phyloP scores from a whole-genome alignment of 768 basidiomycete genomes.

The Termitomyces heimii region DNA sequence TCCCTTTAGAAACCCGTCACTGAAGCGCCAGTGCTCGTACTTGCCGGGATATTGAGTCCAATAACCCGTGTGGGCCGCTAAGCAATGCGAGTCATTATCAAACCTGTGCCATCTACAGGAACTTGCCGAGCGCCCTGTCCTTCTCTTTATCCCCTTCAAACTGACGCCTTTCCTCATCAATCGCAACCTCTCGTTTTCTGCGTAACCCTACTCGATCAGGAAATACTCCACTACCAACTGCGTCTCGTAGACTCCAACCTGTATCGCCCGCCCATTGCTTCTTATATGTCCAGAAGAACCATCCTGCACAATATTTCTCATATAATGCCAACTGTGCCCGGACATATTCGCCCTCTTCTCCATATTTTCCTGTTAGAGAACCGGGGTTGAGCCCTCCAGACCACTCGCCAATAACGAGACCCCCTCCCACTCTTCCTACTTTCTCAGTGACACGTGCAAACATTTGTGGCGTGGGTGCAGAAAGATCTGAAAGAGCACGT shows the following conservation, averaged over 20 bases:
- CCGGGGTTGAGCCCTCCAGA: slow-evolving; percentile 68
- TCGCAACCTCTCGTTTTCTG: slow-evolving; percentile 15
- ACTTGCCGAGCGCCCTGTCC: slow-evolving; percentile 26
- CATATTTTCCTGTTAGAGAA: slow-evolving; percentile 34
- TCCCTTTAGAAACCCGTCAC: slow-evolving; percentile 56
- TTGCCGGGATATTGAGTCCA: slow-evolving; percentile 46
- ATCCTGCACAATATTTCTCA: slow-evolving; percentile 60
- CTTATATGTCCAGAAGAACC: slow-evolving; percentile 85
- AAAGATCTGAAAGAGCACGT: slow-evolving; percentile 33
- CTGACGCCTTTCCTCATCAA: slow-evolving; percentile 15
- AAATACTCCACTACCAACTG: slow-evolving; percentile 55
- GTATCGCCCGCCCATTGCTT: slow-evolving; percentile 59
- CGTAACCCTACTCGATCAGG: slow-evolving; percentile 45
- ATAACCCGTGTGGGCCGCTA: slow-evolving; percentile 33
- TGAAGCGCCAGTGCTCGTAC: slow-evolving; percentile 66
- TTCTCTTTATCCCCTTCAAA: slow-evolving; percentile 21
- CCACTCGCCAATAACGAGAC: slow-evolving; percentile 73
- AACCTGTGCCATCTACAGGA: not conserved
- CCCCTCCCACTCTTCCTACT: slow-evolving; percentile 27
- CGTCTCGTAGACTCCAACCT: slow-evolving; percentile 72
- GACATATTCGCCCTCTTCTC: slow-evolving; percentile 43
- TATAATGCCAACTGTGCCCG: slow-evolving; percentile 62
- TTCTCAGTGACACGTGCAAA: slow-evolving; percentile 29
- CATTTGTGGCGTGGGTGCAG: slow-evolving; percentile 30
- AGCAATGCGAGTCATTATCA: not conserved